Evolutionary conservation across 805 yeast genomes (phyloP), one percentile per base, ranked within the genome.

Genomic region (Starmerella apicola): DNA sequence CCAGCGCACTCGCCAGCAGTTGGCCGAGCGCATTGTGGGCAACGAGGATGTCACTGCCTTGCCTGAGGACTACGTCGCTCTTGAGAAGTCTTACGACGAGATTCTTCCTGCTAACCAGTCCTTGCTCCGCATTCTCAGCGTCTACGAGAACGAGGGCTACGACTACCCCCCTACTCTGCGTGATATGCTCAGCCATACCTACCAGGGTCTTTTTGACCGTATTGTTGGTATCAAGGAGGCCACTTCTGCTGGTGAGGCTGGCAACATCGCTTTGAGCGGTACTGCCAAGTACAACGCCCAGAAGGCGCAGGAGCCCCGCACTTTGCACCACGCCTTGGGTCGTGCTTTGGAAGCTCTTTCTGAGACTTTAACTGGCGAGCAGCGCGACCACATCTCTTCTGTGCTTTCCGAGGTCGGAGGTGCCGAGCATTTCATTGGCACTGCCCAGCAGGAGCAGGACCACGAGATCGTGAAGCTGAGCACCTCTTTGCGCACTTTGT

Each of bases 41-140:
- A 81, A 77, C 28, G 83, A 78, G 38, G 94, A 83, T 55, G 78
- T 81, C 51, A 78, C 88, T 40, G 86, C 82, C 56, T 68, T 83
- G 48, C 94, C 94, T 24, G 74, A 76, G 42, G 94, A 83, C 58
- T 83, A 81, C 58, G 63, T 78, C 38, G 78, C 75, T 44, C 70
- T 82, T 49, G 94, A 83, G 61, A 65, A 68, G 46, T 76, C 74
- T 53, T 73, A 81, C 43, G 94, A 82, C 51, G 71, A 80, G 43
- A 68, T 82, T 59, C 76, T 78, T 63, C 62, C 68, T 35, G 76
- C 81, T 41, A 81, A 79, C 66, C 69, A 64, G 49, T 69, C 70
- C 53, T 59, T 76, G 43, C 60, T 74, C 26, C 59, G 70, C 17
- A 74, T 76, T 32, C 67, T 78, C 35, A 54, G 70, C 32, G 69